Evolutionary conservation across 2,329 filamentous ascomycete genomes (phyloP).

Genomic region (Hyphodiscus sp.): DNA sequence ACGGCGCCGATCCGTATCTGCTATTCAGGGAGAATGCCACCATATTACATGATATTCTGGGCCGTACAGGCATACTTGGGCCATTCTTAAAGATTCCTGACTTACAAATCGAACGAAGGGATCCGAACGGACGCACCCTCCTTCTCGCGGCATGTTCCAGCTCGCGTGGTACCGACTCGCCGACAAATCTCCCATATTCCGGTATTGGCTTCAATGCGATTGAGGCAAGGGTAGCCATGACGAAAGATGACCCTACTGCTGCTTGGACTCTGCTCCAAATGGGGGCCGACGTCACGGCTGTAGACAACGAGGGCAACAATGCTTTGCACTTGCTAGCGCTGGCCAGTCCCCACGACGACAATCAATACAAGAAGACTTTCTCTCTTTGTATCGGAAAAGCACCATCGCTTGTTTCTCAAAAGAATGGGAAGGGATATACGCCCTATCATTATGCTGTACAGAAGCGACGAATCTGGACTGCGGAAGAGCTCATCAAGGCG

Average conservation of each 20-base stretch:
- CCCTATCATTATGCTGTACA: conserved; percentile 6
- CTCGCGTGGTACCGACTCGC: neutral
- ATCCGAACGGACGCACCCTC: neutral
- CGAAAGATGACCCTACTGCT: neutral
- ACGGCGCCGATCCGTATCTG: neutral
- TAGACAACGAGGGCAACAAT: conserved; percentile 8
- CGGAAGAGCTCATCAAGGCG: conserved; percentile 1
- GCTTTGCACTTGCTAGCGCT: conserved; percentile 10
- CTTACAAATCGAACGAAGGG: neutral
- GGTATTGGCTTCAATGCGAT: too few relatives aligned
- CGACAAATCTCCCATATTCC: too few relatives aligned
- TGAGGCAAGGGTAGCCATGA: too few relatives aligned
- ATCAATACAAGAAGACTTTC: neutral
- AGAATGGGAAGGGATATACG: conserved; percentile 8
- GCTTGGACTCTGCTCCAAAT: neutral
- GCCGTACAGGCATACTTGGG: neutral
- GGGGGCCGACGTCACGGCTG: conserved; percentile 2
- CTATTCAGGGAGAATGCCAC: neutral
- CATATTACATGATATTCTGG: neutral
- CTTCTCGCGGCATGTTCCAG: neutral
- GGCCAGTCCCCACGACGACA: neutral
- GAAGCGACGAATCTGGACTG: neutral
- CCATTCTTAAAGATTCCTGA: neutral
- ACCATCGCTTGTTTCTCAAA: conserved; percentile 2
- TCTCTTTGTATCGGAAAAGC: neutral